Base-by-base conservation (phyloP, 768 basidiomycete species). In the Serpula lacrymans region DNA sequence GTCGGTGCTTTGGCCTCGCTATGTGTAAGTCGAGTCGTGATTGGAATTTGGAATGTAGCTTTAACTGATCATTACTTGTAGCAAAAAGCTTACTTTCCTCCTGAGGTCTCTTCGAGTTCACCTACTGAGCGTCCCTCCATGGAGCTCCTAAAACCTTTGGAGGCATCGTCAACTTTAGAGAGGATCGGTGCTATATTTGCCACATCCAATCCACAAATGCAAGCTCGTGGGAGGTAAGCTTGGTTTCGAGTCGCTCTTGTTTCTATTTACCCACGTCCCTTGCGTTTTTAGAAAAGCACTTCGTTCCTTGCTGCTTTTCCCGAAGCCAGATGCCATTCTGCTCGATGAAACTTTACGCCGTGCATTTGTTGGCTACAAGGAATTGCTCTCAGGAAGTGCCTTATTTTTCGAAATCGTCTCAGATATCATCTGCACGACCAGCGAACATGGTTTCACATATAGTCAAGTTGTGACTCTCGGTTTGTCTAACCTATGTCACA, bases 1-100 rank as follows among this genome's bases (percentile, higher is more conserved):
- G 75, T 85, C n/a, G 84, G 89, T 27, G 88, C 93, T 3, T 67
- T 95, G 64, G 80, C 88, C n/a, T 79, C 89, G 7, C 74, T 95
- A 45, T 88, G 86, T 55, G 92, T 95, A 52, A 67, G 92, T 82
- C 28, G 4, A 14, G 12, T 21, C 34, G 26, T 17, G 26, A 16
- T 25, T 10, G 26, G n/a, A n/a, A n/a, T n/a, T n/a, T n/a, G n/a
- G n/a, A n/a, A n/a, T n/a, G n/a, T n/a, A n/a, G n/a, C n/a, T 24
- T 2, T 25, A 35, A 29, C 29, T 51, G 21, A 49, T 23, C 16
- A 34, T n/a, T 14, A 3, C 9, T 29, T 42, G 14, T 55, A 95
- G 91, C 77, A 78, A 68, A 90, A 81, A 43, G 86, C 88, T 2
- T 85, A 86, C 53, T 86, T 80, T 47, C 77, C 80, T 18, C 71